phyloP scores from a whole-genome alignment of 1,284 basidiomycete species.

The Amylostereum areolatum region DNA sequence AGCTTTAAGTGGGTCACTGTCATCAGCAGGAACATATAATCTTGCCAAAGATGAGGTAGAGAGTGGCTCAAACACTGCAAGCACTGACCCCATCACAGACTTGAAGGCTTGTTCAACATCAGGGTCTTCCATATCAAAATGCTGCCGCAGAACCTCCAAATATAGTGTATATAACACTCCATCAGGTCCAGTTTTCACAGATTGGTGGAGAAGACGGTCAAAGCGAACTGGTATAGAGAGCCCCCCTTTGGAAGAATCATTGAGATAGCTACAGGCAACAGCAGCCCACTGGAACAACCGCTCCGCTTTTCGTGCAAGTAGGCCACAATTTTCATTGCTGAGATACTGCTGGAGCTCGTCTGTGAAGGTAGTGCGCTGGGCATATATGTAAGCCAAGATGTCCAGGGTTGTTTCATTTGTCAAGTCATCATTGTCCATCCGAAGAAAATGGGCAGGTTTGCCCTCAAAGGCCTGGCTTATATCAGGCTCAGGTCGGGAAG shows the following conservation, averaged over 20 bases:
- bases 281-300: constrained; percentile 12
- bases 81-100: not conserved
- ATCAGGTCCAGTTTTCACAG: not conserved
- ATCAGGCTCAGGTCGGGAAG: constrained; percentile 10
- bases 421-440: not conserved
- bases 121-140: not conserved
- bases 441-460: not conserved
- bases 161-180: not conserved
- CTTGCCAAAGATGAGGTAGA: not conserved
- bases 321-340: not conserved
- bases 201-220: not conserved
- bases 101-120: not conserved
- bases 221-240: not conserved
- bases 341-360: not conserved
- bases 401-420: not conserved
- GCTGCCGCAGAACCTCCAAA: not conserved
- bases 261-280: constrained; percentile 5
- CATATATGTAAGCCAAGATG: not conserved
- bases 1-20: not conserved
- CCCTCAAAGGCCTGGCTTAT: not conserved
- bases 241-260: not conserved
- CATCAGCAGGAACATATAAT: too few relatives aligned
- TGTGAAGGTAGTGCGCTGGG: not conserved
- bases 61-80: not conserved
- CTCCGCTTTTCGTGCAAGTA: constrained; percentile 1